Conservation (phyloP, 441 rosid genomes). For the Omphalea diandra region DNA sequence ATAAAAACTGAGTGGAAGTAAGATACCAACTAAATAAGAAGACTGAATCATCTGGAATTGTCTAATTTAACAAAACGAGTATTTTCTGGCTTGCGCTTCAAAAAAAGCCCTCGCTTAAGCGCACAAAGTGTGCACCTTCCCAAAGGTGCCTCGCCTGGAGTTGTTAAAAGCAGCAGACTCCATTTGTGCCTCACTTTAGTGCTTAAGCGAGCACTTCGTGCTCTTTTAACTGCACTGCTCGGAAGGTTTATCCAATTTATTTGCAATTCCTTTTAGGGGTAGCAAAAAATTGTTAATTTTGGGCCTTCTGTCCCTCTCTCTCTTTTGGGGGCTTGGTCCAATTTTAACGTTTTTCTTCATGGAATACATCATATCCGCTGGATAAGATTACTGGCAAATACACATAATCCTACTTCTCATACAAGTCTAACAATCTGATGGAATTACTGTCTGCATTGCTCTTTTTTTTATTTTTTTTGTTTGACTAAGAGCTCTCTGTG, state of each 20-base stretch:
- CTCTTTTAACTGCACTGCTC: no score
- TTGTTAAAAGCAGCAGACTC: no score
- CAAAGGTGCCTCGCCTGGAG: no score
- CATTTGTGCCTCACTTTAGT: no score
- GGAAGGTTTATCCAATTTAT: not conserved
- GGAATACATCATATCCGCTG: not conserved
- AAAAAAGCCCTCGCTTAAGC: no score
- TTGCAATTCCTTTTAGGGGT: not conserved
- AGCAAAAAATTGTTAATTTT: not conserved
- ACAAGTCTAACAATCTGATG: not conserved
- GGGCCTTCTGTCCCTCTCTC: not conserved
- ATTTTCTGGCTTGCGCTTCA: no score
- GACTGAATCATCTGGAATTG: no score
- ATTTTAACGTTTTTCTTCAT: not conserved
- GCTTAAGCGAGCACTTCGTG: no score
- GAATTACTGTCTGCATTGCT: slow-evolving; percentile 8
- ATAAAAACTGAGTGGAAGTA: no score
- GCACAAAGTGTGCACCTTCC: no score
- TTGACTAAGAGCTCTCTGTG: slow-evolving; percentile 48
- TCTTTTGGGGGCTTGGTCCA: not conserved
- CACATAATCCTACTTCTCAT: not conserved
- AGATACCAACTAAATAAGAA: no score
- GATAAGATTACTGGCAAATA: not conserved
- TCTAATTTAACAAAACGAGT: no score
- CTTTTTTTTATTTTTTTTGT: slow-evolving; percentile 12